phyloP scores from a whole-genome alignment of 1,284 basidiomycete species.

The Stygiomarasmius scandens region DNA sequence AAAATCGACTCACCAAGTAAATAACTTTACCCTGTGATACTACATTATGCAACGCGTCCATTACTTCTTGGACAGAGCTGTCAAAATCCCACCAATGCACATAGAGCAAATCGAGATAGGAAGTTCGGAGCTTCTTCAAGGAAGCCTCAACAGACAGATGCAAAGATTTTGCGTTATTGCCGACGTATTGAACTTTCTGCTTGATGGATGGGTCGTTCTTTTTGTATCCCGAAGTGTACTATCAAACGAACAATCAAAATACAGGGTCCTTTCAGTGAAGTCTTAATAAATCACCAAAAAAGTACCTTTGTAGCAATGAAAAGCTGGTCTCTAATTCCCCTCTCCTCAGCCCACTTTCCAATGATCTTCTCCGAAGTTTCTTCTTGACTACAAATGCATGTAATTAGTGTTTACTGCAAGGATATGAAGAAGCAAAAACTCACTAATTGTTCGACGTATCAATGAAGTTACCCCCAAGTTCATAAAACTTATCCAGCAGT shows the following conservation, averaged over 20 bases:
- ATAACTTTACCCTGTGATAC: constrained; percentile 47
- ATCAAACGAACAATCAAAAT: too few relatives aligned
- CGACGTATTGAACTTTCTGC: constrained; percentile 33
- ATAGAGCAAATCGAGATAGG: constrained; percentile 11
- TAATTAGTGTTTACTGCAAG: too few relatives aligned
- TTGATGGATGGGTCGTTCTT: constrained; percentile 20
- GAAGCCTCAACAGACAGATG: constrained; percentile 32
- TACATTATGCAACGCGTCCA: constrained; percentile 45
- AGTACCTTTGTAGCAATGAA: constrained; percentile 45
- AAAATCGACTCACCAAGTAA: constrained; percentile 35
- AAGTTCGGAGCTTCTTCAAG: constrained; percentile 41
- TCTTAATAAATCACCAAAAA: constrained; percentile 27
- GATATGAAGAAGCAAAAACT: constrained; percentile 11
- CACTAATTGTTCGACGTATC: constrained; percentile 48
- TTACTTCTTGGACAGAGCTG: constrained; percentile 45
- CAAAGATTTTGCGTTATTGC: constrained; percentile 38
- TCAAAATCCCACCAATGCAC: constrained; percentile 38
- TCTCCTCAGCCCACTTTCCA: constrained; percentile 31
- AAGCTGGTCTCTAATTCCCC: constrained; percentile 42
- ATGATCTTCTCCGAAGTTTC: constrained; percentile 35
- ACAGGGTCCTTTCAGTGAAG: neutral
- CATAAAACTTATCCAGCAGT: constrained; percentile 8
- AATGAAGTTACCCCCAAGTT: constrained; percentile 11
- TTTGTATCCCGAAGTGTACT: constrained; percentile 33
- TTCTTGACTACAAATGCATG: constrained; percentile 29